Conservation (phyloP, 2,329 filamentous ascomycete species). For the Trichoderma sp. region DNA sequence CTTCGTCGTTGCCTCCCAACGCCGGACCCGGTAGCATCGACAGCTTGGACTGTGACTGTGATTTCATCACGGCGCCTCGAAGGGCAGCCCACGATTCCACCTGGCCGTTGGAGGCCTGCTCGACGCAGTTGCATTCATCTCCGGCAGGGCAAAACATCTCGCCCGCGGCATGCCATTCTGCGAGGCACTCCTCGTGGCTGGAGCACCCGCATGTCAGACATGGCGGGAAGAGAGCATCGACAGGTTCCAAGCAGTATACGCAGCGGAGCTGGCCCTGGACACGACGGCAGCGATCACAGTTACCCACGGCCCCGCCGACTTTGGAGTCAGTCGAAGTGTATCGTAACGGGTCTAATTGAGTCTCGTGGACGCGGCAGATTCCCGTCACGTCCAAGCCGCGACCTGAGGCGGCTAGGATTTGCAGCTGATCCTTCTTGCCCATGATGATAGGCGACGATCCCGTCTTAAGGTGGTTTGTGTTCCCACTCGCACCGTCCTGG, state of each 20-base stretch:
- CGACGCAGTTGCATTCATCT: conserved; percentile 66
- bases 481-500: conserved; percentile 45
- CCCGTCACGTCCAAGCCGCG: conserved; percentile 66
- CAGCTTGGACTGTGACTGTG: conserved; percentile 35
- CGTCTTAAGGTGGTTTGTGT: conserved; percentile 43
- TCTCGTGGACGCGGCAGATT: conserved; percentile 65
- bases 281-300: conserved; percentile 56
- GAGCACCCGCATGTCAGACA: conserved; percentile 67
- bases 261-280: conserved; percentile 62
- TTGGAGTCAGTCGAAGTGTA: conserved; percentile 49
- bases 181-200: conserved; percentile 61
- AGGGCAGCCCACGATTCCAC: conserved; percentile 64
- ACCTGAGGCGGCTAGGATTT: conserved; percentile 54
- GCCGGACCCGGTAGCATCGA: conserved; percentile 39
- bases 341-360: conserved; percentile 61
- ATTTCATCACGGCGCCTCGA: conserved; percentile 44
- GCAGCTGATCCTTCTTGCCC: conserved; percentile 58
- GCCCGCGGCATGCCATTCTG: conserved; percentile 61
- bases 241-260: conserved; percentile 64
- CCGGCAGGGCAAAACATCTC: conserved; percentile 64
- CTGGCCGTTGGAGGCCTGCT: conserved; percentile 59
- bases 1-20: conserved; percentile 39
- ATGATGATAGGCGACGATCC: conserved; percentile 58
- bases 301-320: conserved; percentile 53
- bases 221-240: conserved; percentile 62